These are phyloP conservation scores for Thielaviopsis populi DNA, from an alignment of 2,329 filamentous ascomycete genomes.

Conservation along the genomic window DNA sequence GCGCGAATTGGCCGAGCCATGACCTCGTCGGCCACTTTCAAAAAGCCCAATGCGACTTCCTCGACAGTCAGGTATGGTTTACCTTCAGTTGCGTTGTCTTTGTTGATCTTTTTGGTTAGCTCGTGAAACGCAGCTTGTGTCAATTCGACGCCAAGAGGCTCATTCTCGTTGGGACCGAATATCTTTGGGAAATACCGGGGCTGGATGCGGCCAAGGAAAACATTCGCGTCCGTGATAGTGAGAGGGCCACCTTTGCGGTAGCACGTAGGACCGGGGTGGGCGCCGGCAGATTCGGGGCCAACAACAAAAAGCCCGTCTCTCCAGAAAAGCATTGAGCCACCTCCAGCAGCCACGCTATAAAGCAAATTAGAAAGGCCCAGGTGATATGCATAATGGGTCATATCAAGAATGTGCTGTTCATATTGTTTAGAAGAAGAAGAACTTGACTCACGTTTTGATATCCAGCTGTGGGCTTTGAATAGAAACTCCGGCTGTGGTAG, in stretches of 20 bases:
- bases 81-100: conserved; percentile 36
- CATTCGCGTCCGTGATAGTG: conserved; percentile 86
- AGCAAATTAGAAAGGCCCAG: neutral
- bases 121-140: conserved; percentile 63
- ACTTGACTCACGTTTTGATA: conserved; percentile 53
- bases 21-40: conserved; percentile 79
- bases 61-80: conserved; percentile 59
- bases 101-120: conserved; percentile 62
- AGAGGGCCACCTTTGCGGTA: conserved; percentile 81
- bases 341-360: conserved; percentile 62
- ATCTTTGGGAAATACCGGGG: conserved; percentile 93
- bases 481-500: conserved; percentile 83
- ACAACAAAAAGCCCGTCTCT: conserved; percentile 81
- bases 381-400: neutral
- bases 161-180: conserved; percentile 77
- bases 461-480: conserved; percentile 86
- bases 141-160: conserved; percentile 60
- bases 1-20: conserved; percentile 86
- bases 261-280: conserved; percentile 79
- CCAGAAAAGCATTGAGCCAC: conserved; percentile 73
- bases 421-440: neutral
- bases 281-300: conserved; percentile 75
- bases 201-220: conserved; percentile 68
- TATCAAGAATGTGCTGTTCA: neutral
- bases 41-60: conserved; percentile 76